These are phyloP conservation scores for Emergomyces orientalis DNA, from an alignment of 2,329 filamentous ascomycete species.

Conservation along the genomic window DNA sequence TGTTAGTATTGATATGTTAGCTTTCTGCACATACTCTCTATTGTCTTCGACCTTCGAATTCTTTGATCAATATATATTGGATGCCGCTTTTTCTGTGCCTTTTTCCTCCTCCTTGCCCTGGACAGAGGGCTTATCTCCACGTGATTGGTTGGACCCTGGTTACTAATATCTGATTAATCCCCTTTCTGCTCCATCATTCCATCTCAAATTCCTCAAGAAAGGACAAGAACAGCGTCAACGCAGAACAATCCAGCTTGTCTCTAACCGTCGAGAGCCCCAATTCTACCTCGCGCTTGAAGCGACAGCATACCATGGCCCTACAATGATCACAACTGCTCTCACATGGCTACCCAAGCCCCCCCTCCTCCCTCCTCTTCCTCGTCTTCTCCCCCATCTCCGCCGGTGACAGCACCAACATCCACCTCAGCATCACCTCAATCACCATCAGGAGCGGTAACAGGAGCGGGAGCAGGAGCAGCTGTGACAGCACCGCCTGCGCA, in stretches of 20 bases:
- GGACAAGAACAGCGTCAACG: not conserved
- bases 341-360: constrained; percentile 6
- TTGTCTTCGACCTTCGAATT: not conserved
- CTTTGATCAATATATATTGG: too few relatives aligned
- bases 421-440: not conserved
- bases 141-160: not conserved
- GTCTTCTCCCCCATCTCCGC: not conserved
- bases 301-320: constrained; percentile 2
- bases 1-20: not conserved
- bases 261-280: not conserved
- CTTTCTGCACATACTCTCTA: not conserved
- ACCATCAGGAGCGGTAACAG: not conserved
- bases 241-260: not conserved
- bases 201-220: not conserved
- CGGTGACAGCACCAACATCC: not conserved
- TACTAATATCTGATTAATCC: not conserved
- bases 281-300: not conserved
- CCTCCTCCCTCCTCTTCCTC: not conserved
- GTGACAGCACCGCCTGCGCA: constrained; percentile 20
- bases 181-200: not conserved
- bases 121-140: not conserved
- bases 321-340: constrained; percentile 7
- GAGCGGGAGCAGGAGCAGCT: not conserved
- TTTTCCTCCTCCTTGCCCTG: not conserved
- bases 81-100: too few relatives aligned